Evolutionary conservation across 768 basidiomycete species (phyloP), one percentile per base, ranked within the genome.

Genomic region (Galerina sulciceps): DNA sequence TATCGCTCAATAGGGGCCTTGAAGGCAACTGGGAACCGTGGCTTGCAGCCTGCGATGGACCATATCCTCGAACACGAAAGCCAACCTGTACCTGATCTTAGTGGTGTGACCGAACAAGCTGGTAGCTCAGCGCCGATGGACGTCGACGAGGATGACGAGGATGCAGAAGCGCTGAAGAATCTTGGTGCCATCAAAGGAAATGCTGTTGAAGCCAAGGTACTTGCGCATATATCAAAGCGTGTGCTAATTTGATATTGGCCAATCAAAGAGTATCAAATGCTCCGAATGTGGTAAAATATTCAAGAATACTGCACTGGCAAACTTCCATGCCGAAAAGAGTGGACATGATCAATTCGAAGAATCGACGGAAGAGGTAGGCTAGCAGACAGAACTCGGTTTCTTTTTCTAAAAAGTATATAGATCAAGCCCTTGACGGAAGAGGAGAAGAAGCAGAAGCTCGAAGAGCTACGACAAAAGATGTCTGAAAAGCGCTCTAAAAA

Each of bases 341-440:
- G 96, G 96, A 0, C 96, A 99, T 70, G 89, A 94, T 72, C 88
- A 95, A 64, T 99, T 98, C 62, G 96, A 97, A 70, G 96, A 98
- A 69, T 94, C 91, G 1, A 92, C 87, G 0, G 95, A 99, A 67
- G 96, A 98, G 82, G 94, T 93, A 14, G 36, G 31, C 17, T 31
- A 8, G 26, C 26, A 31, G 22, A 37, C 26, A 18, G 31, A 41
- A 37, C 6, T 20, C 15, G 10, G n/a, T 9, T 4, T 31, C 22
- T 23, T 52, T 34, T 11, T 20, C 35, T 37, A 8, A 9, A 20
- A 48, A 22, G n/a, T 22, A 13, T 35, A 22, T 53, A 61, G 93
- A 86, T 98, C 73, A 94, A 94, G 70, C 95, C 96, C 0, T 73
- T 99, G 51, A 98, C 96, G 0, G 95, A 98, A 73, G 94, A 96